These are phyloP conservation scores for Globisporangium cystogenes DNA, from an alignment of 352 stramenopile genomes.

Conservation along the genomic window DNA sequence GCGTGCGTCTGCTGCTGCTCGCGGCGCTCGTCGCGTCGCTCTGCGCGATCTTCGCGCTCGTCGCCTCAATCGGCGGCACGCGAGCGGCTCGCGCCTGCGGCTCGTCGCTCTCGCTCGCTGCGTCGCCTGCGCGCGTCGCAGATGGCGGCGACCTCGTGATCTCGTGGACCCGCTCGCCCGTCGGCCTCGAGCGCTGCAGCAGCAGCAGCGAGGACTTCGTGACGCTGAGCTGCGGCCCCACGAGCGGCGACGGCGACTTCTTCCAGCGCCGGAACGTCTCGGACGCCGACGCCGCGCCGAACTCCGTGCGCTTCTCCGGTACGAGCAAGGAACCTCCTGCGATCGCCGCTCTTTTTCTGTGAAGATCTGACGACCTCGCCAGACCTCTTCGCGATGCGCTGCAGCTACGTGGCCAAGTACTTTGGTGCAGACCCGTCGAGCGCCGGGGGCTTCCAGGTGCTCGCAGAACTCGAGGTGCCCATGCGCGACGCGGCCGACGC, in stretches of 20 bases:
- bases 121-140: slow-evolving; percentile 29
- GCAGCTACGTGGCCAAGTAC: slow-evolving; percentile 59
- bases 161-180: slow-evolving; percentile 22
- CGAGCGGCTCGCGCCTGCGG: not conserved
- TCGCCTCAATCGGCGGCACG: not conserved
- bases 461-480: slow-evolving; percentile 24
- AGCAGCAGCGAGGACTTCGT: slow-evolving; percentile 34
- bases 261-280: slow-evolving; percentile 31
- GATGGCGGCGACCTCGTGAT: slow-evolving; percentile 53
- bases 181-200: slow-evolving; percentile 6
- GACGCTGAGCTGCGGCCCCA: slow-evolving; percentile 59
- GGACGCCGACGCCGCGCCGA: slow-evolving; percentile 17
- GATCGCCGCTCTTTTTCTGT: not conserved
- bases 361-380: not conserved
- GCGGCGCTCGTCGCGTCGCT: slow-evolving; percentile 4
- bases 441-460: slow-evolving; percentile 11
- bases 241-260: slow-evolving; percentile 37
- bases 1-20: not conserved
- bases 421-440: slow-evolving; percentile 28
- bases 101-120: not conserved
- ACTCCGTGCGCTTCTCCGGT: slow-evolving; percentile 48
- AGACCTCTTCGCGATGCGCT: slow-evolving; percentile 67
- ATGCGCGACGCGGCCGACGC: slow-evolving; percentile 49
- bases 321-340: not conserved
- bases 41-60: not conserved